Evolutionary conservation across 169 alveolate genomes (phyloP).

Genomic region (Plasmodium malariae): DNA sequence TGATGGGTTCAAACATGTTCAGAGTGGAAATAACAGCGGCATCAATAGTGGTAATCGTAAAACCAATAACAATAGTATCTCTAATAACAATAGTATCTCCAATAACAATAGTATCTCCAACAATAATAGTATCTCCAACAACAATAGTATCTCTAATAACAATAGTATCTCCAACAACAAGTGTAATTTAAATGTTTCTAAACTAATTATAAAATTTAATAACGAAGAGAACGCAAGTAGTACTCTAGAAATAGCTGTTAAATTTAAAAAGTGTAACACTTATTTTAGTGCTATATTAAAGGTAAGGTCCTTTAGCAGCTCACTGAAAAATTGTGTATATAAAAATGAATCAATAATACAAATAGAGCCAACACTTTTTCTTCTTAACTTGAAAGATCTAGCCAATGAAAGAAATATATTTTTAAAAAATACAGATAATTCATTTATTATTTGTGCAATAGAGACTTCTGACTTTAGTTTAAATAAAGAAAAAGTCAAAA

Average conservation of each 20-base stretch:
- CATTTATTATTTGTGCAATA: conserved; percentile 45
- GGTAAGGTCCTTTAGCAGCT: conserved; percentile 15
- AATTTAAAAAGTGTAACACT: conserved; percentile 32
- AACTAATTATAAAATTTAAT: conserved; percentile 41
- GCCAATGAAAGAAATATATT: conserved; percentile 61
- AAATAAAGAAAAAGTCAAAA: conserved; percentile 48
- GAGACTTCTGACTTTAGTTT: conserved; percentile 60
- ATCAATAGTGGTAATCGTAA: neutral
- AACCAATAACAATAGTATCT: neutral
- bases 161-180: neutral
- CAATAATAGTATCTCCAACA: neutral
- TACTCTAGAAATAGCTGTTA: conserved; percentile 37
- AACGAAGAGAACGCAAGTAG: neutral
- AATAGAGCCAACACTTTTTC: conserved; percentile 69
- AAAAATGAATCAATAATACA: conserved; percentile 71
- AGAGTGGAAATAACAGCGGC: neutral
- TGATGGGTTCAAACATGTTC: neutral
- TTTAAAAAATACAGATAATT: conserved; percentile 55
- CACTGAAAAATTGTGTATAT: conserved; percentile 41
- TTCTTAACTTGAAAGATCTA: conserved; percentile 43
- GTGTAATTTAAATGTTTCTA: conserved; percentile 10
- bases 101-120: neutral
- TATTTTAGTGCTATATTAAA: conserved; percentile 44
- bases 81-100: neutral
- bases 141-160: neutral